Evolutionary conservation across 306 rosid species (phyloP), one percentile per base, ranked within the genome.

Genomic region (Ziziphus jujuba): DNA sequence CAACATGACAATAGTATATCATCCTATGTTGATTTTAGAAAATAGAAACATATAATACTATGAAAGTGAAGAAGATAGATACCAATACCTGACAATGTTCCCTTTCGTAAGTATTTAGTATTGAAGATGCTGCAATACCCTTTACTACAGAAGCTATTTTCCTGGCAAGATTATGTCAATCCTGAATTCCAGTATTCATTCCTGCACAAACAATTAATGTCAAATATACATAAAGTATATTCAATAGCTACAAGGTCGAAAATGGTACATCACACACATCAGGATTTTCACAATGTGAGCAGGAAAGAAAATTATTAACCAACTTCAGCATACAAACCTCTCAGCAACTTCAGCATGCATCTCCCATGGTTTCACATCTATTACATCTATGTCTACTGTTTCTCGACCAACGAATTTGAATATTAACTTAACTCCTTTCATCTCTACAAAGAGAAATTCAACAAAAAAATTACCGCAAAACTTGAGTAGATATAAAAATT

Each of bases 311-410:
- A 62, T 24, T 66, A 82, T 95, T 81, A 31, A 90, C 98, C 98
- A 83, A 93, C 90, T 71, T 97, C 98, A 58, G 71, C 83, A 75
- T 64, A 74, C 61, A 81, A 88, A 86, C 83, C 85, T 86, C 81
- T 90, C 96, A 1, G 95, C 95, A 69, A 93, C 97, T 84, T 93
- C 99, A 58, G 99, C 99, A 80, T 88, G 97, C 99, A 93, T 93
- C 73, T 85, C 56, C 99, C 99, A 93, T 45, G 96, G 92, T 72
- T 88, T 93, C 77, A 90, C 79, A 78, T 88, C 99, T 56, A 83
- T 70, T 65, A 93, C 90, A 70, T 83, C 71, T 61, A 90, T 49
- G 73, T 90, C 96, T 52, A 75, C 79, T 52, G 88, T 88, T 78
- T 86, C 84, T 75, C n/a, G 81, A 72, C 97, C 97, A 59, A 80